Evolutionary conservation across 192 early-diverging fungal species (phyloP).

Genomic region (Lobosporangium transversale): DNA sequence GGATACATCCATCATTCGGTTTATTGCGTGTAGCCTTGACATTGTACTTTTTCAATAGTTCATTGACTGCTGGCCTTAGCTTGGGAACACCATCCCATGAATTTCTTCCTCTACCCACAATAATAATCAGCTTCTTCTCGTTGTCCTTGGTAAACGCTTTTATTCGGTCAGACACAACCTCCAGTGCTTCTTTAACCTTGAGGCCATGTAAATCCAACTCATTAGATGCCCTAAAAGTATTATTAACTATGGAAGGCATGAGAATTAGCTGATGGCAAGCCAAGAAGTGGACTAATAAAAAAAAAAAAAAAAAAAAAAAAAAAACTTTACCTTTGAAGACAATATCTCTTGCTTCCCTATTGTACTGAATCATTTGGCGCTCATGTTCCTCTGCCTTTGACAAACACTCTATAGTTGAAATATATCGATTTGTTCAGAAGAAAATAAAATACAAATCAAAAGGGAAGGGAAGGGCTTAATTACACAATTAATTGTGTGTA

Average conservation of each 20-base stretch:
- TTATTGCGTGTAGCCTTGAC: conserved; percentile 60
- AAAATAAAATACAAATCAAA: not conserved
- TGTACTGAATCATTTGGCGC: conserved; percentile 63
- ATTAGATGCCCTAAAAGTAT: conserved; percentile 41
- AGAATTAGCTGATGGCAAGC: not conserved
- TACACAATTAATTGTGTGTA: not conserved
- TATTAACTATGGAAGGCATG: conserved; percentile 52
- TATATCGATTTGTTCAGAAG: not conserved
- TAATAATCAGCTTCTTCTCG: conserved; percentile 60
- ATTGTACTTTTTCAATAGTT: conserved; percentile 62
- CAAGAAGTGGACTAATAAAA: too few species aligned
- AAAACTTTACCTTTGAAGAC: conserved; percentile 60
- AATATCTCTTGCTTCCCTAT: conserved; percentile 62
- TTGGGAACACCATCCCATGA: conserved; percentile 64
- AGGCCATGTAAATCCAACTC: conserved; percentile 79
- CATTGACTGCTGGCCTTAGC: conserved; percentile 72
- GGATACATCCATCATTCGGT: conserved; percentile 70
- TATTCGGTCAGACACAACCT: conserved; percentile 58
- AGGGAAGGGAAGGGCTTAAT: not conserved
- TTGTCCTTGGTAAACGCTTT: conserved; percentile 58
- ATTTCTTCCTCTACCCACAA: conserved; percentile 74
- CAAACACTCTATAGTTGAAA: conserved; percentile 50
- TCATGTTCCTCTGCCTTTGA: conserved; percentile 65
- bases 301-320: too few species aligned
- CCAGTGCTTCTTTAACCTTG: conserved; percentile 70